These are phyloP conservation scores for Neonectria sp. DNA, from an alignment of 2,329 filamentous ascomycete genomes.

Conservation along the genomic window DNA sequence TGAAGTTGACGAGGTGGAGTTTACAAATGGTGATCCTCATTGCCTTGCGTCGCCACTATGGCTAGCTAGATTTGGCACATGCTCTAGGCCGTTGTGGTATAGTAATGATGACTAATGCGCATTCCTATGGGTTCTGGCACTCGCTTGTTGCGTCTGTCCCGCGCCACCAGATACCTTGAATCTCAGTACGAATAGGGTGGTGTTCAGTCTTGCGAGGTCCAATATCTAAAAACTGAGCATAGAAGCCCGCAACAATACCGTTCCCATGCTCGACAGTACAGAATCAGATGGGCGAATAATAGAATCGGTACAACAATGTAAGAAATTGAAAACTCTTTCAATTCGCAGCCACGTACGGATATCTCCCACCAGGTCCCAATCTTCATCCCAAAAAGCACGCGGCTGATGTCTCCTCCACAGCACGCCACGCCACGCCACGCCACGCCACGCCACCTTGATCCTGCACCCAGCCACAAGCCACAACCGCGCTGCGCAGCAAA, in stretches of 20 bases:
- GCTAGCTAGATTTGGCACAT: constrained; percentile 7
- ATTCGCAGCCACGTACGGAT: background rate
- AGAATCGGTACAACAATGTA: background rate
- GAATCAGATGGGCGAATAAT: background rate
- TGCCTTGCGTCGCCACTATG: constrained; percentile 10
- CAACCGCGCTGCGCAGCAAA: background rate
- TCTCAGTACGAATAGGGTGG: no score
- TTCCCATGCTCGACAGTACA: background rate
- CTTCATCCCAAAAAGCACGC: background rate
- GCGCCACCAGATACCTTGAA: no score
- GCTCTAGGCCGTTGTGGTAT: constrained; percentile 2
- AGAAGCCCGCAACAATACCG: background rate
- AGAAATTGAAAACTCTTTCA: background rate
- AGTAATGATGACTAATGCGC: background rate
- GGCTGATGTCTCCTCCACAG: background rate
- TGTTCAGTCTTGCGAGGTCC: no score
- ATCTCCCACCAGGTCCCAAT: background rate
- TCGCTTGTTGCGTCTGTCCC: background rate
- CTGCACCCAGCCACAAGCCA: background rate
- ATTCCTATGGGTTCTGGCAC: background rate
- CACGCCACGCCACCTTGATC: no score
- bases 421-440: constrained; percentile 4
- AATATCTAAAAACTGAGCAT: background rate
- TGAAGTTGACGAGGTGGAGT: constrained; percentile 21
- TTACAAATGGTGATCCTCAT: constrained; percentile 19